Evolutionary conservation across 371 early-diverging fungal genomes (phyloP).

Genomic region (Mycotypha africana): DNA sequence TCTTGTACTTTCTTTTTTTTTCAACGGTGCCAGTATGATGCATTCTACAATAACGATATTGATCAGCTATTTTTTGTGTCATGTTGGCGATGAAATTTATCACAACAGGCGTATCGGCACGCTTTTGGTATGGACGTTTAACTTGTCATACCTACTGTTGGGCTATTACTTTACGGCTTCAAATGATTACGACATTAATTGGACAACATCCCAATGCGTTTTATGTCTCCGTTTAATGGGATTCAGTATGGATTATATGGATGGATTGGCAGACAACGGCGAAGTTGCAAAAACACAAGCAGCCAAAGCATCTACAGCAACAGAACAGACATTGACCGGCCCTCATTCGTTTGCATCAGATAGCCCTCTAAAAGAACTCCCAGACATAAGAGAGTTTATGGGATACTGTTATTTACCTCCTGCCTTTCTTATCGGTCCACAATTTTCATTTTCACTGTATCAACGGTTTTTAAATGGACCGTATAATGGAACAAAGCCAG

Average conservation of each 20-base stretch:
- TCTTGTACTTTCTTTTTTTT: conserved; percentile 47
- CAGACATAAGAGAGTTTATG: conserved; percentile 43
- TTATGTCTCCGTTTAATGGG: conserved; percentile 67
- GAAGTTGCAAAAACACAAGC: neutral
- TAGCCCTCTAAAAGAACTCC: conserved; percentile 32
- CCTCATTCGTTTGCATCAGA: conserved; percentile 31
- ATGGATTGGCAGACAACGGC: too few species aligned
- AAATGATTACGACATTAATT: conserved; percentile 57
- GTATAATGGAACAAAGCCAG: conserved; percentile 24
- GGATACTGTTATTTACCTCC: conserved; percentile 61
- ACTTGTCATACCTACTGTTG: conserved; percentile 45
- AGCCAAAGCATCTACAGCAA: neutral
- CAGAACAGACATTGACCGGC: conserved; percentile 2
- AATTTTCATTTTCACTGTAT: conserved; percentile 66
- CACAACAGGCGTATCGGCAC: conserved; percentile 31
- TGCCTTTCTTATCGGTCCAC: conserved; percentile 65
- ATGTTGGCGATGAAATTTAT: conserved; percentile 22
- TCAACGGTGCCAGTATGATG: conserved; percentile 45
- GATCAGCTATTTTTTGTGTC: conserved; percentile 42
- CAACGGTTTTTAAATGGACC: conserved; percentile 11
- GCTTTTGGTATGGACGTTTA: conserved; percentile 46
- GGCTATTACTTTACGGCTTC: conserved; percentile 47
- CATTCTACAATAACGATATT: conserved; percentile 52
- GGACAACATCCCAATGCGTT: conserved; percentile 68
- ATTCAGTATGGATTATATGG: conserved; percentile 57